These are phyloP conservation scores for Vigna unguiculata DNA, from an alignment of 306 rosid species.

Conservation along the genomic window DNA sequence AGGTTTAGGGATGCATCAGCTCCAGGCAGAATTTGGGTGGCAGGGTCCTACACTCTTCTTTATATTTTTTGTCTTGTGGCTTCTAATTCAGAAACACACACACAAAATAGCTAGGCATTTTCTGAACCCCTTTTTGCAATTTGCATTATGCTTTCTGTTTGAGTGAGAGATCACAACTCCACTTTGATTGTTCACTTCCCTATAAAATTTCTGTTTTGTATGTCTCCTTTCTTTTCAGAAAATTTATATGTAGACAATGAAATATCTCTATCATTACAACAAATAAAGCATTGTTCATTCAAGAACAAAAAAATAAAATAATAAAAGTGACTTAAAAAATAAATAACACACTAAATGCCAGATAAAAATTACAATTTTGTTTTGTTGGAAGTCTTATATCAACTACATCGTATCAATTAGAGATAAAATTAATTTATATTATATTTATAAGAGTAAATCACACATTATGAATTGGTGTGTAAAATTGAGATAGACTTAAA, in stretches of 20 bases:
- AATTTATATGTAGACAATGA: not conserved
- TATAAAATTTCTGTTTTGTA: not conserved
- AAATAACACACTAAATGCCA: no score
- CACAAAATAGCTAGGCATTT: not conserved
- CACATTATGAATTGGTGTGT: no score
- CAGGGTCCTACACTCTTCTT: conserved; percentile 45
- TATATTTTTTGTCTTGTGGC: conserved; percentile 29
- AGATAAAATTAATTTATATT: no score
- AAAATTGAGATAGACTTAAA: no score
- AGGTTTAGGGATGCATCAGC: conserved; percentile 28
- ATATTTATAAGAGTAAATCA: no score
- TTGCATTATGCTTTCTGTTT: conserved; percentile 30
- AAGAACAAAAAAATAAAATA: no score
- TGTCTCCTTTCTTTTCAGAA: not conserved
- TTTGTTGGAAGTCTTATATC: no score
- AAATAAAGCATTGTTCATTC: no score
- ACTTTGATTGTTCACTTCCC: not conserved
- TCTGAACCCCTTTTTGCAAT: conserved; percentile 5
- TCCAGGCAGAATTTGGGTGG: conserved; percentile 44
- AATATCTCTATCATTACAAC: no score
- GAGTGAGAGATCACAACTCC: conserved; percentile 26
- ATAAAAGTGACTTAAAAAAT: no score
- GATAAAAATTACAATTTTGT: no score
- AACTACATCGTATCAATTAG: no score
- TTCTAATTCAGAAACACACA: conserved; percentile 35